A percentile compares a stretch with the other conserved stretches of the same genome.
These are phyloP conservation scores for Phaeophleospora eucalypticola DNA, from an alignment of 2,329 filamentous ascomycete species.

Conservation along the genomic window DNA sequence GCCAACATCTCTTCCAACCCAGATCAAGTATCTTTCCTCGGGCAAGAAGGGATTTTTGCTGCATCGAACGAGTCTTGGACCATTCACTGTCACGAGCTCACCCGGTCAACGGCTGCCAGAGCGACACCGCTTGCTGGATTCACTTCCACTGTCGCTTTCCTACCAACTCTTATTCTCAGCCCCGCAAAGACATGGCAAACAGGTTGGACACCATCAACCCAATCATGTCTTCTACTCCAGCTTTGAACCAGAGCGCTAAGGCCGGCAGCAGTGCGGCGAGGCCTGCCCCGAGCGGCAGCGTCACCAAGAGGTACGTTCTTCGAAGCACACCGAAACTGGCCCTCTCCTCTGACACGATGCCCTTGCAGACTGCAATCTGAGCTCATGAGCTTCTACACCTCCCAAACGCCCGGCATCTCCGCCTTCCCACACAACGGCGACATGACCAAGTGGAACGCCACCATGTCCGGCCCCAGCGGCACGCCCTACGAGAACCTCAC, in stretches of 20 bases:
- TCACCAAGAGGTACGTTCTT: slow-evolving; percentile 44
- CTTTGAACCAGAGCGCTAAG: slow-evolving; percentile 32
- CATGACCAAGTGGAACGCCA: slow-evolving; percentile 87
- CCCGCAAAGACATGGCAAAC: slow-evolving; percentile 25
- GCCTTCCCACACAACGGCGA: slow-evolving; percentile 86
- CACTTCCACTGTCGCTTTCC: neutral
- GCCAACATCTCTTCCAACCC: too few relatives aligned
- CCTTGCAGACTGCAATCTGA: slow-evolving; percentile 79
- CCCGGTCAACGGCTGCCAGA: neutral
- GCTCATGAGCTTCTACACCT: slow-evolving; percentile 97
- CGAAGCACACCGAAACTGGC: neutral
- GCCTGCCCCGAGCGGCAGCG: slow-evolving; percentile 37
- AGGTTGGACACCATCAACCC: slow-evolving; percentile 28
- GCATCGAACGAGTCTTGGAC: neutral
- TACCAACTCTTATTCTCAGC: neutral
- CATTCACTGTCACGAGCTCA: neutral
- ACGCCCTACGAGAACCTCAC: slow-evolving; percentile 86
- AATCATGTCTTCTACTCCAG: slow-evolving; percentile 29
- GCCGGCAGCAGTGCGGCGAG: slow-evolving; percentile 18
- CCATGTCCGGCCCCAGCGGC: slow-evolving; percentile 83
- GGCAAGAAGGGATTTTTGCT: neutral
- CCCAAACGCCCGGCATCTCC: slow-evolving; percentile 85
- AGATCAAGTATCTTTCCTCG: neutral
- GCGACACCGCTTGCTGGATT: neutral
- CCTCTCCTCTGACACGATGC: slow-evolving; percentile 5